Base-by-base conservation (phyloP, 2,329 filamentous ascomycete species). In the Alternaria triticina region DNA sequence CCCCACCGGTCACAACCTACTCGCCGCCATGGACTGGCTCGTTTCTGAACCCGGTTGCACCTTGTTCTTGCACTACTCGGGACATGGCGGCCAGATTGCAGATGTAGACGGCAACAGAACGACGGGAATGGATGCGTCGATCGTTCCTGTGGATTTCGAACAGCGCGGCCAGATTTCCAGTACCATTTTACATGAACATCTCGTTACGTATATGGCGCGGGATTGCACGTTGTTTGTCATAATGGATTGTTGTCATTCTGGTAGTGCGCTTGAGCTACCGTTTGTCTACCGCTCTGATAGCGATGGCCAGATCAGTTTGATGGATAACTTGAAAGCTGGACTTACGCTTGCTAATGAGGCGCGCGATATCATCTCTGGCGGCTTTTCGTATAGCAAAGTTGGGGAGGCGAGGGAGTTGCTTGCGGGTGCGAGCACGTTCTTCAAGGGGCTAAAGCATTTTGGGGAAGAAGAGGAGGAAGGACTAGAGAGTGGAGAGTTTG, bases 191-290 rank as follows among this genome's bases (percentile, higher is more conserved):
- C 86, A 89, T 70, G 78, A 82, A 49, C 81, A 82, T 52, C 82
- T 88, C 10, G 84, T 88, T 17, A 84, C 84, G 1, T 77, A 79
- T 1, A 79, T 89, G 74, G 82, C 85, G 22, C 81, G 84, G 0
- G 80, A 77, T 12, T 84, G 83, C 65, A 84, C 84, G 1, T 79
- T 88, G 13, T 87, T 86, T 70, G 82, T 87, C 66, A 77, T 89
- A 27, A 85, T 89, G 69, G 87, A 89, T 72, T 89, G 87, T 75
- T 89, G 87, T 70, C 87, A 89, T 74, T 87, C 85, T 3, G 87
- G 87, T 28, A 87, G 86, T 1, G 87, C 86, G 0, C 81, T 87
- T 44, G 87, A 89, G 62, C 76, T 89, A 2, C 87, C 87, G 0
- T 89, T 81, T 63, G 84, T 89, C 20, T 89, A 86, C 72, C 85